These are phyloP conservation scores for Botryotinia convoluta DNA, from an alignment of 2,329 filamentous ascomycete species.

Conservation along the genomic window DNA sequence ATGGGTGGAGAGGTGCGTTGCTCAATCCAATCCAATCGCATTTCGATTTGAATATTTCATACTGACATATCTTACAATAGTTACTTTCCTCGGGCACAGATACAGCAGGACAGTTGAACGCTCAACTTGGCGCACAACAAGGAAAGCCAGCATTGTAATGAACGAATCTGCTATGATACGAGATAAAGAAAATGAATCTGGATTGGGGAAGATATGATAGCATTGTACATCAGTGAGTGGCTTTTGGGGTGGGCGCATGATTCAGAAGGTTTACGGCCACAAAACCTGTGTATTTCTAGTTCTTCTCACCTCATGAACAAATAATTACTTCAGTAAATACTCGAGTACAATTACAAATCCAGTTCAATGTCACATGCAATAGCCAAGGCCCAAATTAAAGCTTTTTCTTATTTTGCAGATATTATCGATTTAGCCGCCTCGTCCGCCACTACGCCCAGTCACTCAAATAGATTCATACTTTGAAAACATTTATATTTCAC, in stretches of 20 bases:
- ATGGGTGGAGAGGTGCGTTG: conserved; percentile 69
- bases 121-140: conserved; percentile 34
- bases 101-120: conserved; percentile 31
- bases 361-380: conserved; percentile 6
- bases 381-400: background rate
- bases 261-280: conserved; percentile 26
- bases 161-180: conserved; percentile 19
- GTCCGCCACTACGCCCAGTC: conserved; percentile 2
- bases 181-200: conserved; percentile 19
- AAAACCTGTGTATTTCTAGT: conserved; percentile 37
- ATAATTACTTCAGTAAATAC: conserved; percentile 11
- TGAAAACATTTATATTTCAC: background rate
- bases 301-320: conserved; percentile 36
- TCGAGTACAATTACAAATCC: conserved; percentile 9
- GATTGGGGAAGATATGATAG: conserved; percentile 25
- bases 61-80: conserved; percentile 26
- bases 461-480: background rate
- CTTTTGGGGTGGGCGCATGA: conserved; percentile 27
- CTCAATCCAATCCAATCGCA: background rate
- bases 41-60: background rate
- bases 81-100: conserved; percentile 30
- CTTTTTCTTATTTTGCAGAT: background rate
- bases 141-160: conserved; percentile 37
- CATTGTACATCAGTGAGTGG: conserved; percentile 34
- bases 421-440: conserved; percentile 15